Base-by-base conservation (phyloP, 2,329 filamentous ascomycete species). In the Sclerotinia minor region DNA sequence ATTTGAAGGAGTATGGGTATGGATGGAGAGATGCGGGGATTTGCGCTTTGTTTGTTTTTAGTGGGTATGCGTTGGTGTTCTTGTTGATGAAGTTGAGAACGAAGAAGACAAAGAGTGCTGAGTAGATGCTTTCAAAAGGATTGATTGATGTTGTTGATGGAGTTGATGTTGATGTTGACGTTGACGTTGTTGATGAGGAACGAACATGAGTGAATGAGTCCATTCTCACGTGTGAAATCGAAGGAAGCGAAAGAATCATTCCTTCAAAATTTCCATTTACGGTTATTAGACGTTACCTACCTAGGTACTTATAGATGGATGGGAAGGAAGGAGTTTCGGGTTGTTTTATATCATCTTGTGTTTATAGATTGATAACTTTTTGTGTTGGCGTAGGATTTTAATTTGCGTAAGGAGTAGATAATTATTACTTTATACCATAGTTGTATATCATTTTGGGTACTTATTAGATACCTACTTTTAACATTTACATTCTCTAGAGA, bases 11-110 rank as follows among this genome's bases (percentile, higher is more conserved):
- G 5, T 86, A 89, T 71, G 85, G 82, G 69, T 87, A 87, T 71
- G 88, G 87, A 0, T 92, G 89, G 89, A 82, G 89, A 60, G 82
- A 91, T 76, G 85, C 85, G 0, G 89, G 75, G 1, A 82, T 83
- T 53, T 80, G 80, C 11, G 80, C 79, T 3, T 70, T 82, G 2
- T 82, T 82, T 71, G 81, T 78, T 58, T 72, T 81, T 60, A 76
- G 75, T 2, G 79, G 78, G 2, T 83, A 83, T 69, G 77, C 73
- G 6, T 67, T 80, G 65, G 81, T 83, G 1, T 82, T 80, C 71
- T 53, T 81, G 32, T 79, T 83, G 77, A 83, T 82, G 81, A 83
- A 82, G 74, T 70, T 83, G 55, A 75, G 81, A 68, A 83, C 79
- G 49, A 83, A 82, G 75, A 79, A 78, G 70, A 81, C 79, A 21